Base-by-base conservation (phyloP, 441 rosid genomes). In the Eruca vesicaria region DNA sequence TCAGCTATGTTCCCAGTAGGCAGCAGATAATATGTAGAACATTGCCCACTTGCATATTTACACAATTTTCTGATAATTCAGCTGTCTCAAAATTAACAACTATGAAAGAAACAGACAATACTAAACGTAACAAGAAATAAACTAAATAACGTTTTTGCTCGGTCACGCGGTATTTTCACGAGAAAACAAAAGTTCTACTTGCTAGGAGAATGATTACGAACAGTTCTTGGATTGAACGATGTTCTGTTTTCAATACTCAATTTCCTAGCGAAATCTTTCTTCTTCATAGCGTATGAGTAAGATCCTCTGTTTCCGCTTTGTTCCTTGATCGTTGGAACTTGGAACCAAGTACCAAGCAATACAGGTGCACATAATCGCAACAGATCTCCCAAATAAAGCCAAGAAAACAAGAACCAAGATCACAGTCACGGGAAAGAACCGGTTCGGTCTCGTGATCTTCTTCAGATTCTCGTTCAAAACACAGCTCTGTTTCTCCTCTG, bases 291-390 rank as follows among this genome's bases (percentile, higher is more conserved):
- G 5, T 71, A 59, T 15, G 28, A 18, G 3, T 33, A 41, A 35
- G 60, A 53, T 59, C 64, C 72, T 14, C 35, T 26, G 66, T 59
- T 81, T 32, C 81, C 63, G 2, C 63, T 72, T 59, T 71, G 67
- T 29, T 76, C 82, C n/a, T 59, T 63, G 18, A 88, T 68, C 41
- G 83, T 53, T 48, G 97, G 92, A 20, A 88, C 81, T 53, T 48
- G 97, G 92, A 20, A 88, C 81, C 20, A 87, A 9, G 78, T 86
- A 93, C 98, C 98, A 93, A 38, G 84, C 89, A 1, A 90, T 48
- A 63, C 90, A 93, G 29, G 90, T 84, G 41, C 89, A 89, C 33
- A 89, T 14, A 21, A 88, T 85, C 5, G 90, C 87, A 10, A 78
- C 82, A 36, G 97, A 86, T 82, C 92, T 75, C 45, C 97, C 98